phyloP scores from a whole-genome alignment of 148 eudicot species.

The Silene latifolia region DNA sequence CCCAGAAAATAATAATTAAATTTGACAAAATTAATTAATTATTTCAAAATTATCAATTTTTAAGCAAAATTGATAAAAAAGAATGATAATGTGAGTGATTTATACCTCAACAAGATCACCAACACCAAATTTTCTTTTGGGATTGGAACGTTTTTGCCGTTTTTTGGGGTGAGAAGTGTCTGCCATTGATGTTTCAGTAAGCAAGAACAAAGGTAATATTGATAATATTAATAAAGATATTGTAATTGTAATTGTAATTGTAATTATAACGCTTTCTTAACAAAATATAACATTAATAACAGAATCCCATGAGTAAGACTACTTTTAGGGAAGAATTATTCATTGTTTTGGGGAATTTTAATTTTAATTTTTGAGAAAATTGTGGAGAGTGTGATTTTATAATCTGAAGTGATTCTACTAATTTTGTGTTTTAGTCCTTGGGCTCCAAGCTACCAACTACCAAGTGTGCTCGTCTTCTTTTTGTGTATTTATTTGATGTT shows the following conservation, averaged over 20 bases:
- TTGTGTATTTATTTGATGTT: too few species aligned
- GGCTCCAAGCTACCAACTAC: not conserved
- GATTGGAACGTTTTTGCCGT: not conserved
- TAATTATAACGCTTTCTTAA: too few species aligned
- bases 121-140: constrained; percentile 9
- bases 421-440: not conserved
- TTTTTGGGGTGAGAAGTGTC: constrained; percentile 17
- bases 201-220: not conserved
- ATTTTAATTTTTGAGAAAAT: not conserved
- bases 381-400: not conserved
- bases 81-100: not conserved
- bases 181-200: constrained; percentile 31
- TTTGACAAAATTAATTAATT: not conserved
- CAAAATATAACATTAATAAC: not conserved
- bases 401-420: too few species aligned
- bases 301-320: constrained; percentile 6
- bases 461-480: not conserved
- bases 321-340: not conserved
- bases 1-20: not conserved
- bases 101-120: constrained; percentile 37
- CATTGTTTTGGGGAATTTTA: not conserved
- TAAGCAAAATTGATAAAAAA: not conserved
- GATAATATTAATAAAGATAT: constrained; percentile 14
- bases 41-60: not conserved
- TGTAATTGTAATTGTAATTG: too few species aligned